These are phyloP conservation scores for Nigrospora osmanthi DNA, from an alignment of 2,329 filamentous ascomycete species.

Conservation along the genomic window DNA sequence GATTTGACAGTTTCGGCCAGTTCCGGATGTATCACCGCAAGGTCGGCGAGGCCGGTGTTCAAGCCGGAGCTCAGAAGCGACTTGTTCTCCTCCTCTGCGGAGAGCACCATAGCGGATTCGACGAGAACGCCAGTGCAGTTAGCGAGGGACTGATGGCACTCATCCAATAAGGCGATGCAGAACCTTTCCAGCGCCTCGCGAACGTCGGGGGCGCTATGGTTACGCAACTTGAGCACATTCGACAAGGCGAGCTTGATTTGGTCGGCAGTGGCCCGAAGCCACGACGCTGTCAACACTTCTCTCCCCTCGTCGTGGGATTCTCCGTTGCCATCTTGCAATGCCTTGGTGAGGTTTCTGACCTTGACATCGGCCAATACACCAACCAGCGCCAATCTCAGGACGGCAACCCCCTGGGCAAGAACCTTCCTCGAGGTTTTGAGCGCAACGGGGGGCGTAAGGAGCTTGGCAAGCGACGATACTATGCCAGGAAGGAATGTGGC, in stretches of 20 bases:
- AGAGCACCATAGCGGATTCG: conserved; percentile 71
- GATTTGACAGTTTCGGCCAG: conserved; percentile 59
- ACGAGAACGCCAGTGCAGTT: conserved; percentile 65
- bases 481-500: conserved; percentile 85
- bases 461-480: conserved; percentile 71
- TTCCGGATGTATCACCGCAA: conserved; percentile 54
- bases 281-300: conserved; percentile 43
- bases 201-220: conserved; percentile 62
- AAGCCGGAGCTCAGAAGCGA: conserved; percentile 41
- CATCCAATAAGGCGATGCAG: conserved; percentile 68
- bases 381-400: conserved; percentile 46
- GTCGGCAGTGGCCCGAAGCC: conserved; percentile 71
- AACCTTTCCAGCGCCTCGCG: conserved; percentile 58
- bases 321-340: conserved; percentile 16
- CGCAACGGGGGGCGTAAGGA: conserved; percentile 60
- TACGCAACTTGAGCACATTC: conserved; percentile 67
- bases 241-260: conserved; percentile 80
- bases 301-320: conserved; percentile 16
- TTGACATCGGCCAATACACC: conserved; percentile 51
- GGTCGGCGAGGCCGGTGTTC: conserved; percentile 47
- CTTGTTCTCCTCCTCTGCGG: conserved; percentile 38
- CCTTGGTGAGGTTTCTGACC: conserved; percentile 36
- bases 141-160: conserved; percentile 66
- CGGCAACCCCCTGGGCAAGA: conserved; percentile 52
- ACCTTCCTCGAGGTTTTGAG: conserved; percentile 49